These are phyloP conservation scores for Phragmites australis DNA, from an alignment of 176 grass and related monocot species.

Conservation along the genomic window DNA sequence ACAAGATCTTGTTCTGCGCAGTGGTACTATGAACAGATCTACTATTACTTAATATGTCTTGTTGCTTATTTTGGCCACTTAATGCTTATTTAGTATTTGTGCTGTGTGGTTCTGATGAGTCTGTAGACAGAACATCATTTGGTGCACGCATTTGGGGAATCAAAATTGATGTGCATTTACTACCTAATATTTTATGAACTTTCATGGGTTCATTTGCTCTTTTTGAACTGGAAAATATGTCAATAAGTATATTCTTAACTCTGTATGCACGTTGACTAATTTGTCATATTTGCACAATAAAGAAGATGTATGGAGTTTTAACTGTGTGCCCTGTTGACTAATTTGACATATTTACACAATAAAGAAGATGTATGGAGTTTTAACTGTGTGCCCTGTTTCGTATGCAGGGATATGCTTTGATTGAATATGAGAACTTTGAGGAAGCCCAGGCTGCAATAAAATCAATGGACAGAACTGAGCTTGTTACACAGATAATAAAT, in stretches of 20 bases:
- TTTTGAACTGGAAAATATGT: neutral
- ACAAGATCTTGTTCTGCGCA: neutral
- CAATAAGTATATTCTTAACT: neutral
- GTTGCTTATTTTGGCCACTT: neutral
- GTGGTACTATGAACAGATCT: neutral
- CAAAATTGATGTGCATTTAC: neutral
- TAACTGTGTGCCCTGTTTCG: neutral
- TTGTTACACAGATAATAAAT: conserved; percentile 44
- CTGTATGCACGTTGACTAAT: neutral
- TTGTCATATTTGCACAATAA: no score
- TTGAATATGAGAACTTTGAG: conserved; percentile 45
- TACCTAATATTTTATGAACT: neutral
- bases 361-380: neutral
- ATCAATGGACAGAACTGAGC: conserved; percentile 38
- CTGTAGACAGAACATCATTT: neutral
- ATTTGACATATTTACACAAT: neutral
- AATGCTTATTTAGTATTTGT: neutral
- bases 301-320: no score
- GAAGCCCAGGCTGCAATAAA: conserved; percentile 54
- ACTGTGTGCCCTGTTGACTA: no score
- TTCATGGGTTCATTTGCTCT: neutral
- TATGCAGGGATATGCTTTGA: conserved; percentile 47
- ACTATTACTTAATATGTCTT: neutral
- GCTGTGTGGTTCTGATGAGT: neutral
- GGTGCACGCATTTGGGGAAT: no score